Conservation (phyloP, 2,329 filamentous ascomycete genomes). For the Karstenula rhodostoma region DNA sequence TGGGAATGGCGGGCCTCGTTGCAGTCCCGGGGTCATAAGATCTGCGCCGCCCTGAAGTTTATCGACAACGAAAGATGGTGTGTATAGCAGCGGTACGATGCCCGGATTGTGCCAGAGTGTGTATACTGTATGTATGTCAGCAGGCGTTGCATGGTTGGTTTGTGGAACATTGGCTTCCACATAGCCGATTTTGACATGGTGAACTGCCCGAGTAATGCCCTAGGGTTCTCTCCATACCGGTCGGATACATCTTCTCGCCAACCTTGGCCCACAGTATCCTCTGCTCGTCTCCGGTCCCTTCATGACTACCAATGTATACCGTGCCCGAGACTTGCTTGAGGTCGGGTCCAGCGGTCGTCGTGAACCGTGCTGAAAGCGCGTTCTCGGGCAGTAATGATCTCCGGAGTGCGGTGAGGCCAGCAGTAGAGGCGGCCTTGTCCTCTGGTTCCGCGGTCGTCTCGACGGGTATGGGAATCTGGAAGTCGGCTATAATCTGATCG, state of each 20-base stretch:
- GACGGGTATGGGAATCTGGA: conserved; percentile 58
- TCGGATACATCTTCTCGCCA: conserved; percentile 64
- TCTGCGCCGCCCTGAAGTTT: conserved; percentile 72
- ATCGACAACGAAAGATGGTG: conserved; percentile 66
- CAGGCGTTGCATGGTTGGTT: background rate
- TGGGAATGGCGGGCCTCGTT: conserved; percentile 71
- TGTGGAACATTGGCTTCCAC: background rate
- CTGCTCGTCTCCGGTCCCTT: conserved; percentile 61
- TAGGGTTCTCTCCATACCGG: conserved; percentile 35
- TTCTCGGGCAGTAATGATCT: conserved; percentile 71
- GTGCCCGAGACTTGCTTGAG: conserved; percentile 69
- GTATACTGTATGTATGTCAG: conserved; percentile 59
- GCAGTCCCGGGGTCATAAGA: conserved; percentile 73
- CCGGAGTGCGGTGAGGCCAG: conserved; percentile 61
- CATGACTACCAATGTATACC: conserved; percentile 68
- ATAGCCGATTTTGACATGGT: background rate
- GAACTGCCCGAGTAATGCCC: background rate
- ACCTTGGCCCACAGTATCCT: conserved; percentile 71
- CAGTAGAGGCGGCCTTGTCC: conserved; percentile 54
- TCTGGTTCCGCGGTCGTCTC: conserved; percentile 49
- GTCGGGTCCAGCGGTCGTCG: conserved; percentile 69
- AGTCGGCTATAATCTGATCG: conserved; percentile 71
- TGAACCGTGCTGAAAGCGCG: conserved; percentile 69
- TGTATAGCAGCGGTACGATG: conserved; percentile 70
- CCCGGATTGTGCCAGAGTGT: conserved; percentile 71